phyloP scores from a whole-genome alignment of 306 rosid species.

The Fragaria iinumae region DNA sequence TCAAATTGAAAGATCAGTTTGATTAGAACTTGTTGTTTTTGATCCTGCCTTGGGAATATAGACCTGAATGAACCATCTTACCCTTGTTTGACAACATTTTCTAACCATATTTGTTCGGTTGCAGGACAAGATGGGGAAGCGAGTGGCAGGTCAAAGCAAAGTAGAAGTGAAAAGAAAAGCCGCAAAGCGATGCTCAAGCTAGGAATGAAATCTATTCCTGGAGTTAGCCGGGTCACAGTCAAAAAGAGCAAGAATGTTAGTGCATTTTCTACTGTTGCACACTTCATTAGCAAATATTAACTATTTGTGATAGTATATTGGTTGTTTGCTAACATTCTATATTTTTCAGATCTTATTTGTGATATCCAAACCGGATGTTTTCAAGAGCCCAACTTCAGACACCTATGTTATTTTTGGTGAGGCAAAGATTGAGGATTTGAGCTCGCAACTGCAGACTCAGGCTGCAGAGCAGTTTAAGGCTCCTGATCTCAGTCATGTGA shows the following conservation, averaged over 20 bases:
- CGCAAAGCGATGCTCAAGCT: conserved; percentile 92
- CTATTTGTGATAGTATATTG: background rate
- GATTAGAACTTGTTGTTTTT: background rate
- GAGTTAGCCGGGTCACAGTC: conserved; percentile 82
- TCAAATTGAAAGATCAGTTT: background rate
- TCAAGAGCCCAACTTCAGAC: conserved; percentile 88
- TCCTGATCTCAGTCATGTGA: conserved; percentile 60
- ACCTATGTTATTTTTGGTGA: conserved; percentile 84
- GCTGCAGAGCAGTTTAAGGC: conserved; percentile 97
- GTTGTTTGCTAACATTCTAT: background rate
- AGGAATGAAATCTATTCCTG: conserved; percentile 78
- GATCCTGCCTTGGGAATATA: background rate
- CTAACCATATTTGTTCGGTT: background rate
- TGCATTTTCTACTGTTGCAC: background rate
- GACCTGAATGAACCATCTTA: background rate
- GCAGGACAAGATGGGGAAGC: conserved; percentile 57
- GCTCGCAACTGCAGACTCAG: conserved; percentile 82
- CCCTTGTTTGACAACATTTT: background rate
- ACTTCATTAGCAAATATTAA: background rate
- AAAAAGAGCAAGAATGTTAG: conserved; percentile 93
- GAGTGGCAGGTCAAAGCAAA: conserved; percentile 84
- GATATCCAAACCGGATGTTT: conserved; percentile 85
- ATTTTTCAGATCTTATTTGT: conserved; percentile 67
- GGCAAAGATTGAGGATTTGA: conserved; percentile 88
- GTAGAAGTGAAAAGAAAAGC: conserved; percentile 87